Conservation (phyloP, 2,329 filamentous ascomycete species). For the Pestalotiopsis fici region DNA sequence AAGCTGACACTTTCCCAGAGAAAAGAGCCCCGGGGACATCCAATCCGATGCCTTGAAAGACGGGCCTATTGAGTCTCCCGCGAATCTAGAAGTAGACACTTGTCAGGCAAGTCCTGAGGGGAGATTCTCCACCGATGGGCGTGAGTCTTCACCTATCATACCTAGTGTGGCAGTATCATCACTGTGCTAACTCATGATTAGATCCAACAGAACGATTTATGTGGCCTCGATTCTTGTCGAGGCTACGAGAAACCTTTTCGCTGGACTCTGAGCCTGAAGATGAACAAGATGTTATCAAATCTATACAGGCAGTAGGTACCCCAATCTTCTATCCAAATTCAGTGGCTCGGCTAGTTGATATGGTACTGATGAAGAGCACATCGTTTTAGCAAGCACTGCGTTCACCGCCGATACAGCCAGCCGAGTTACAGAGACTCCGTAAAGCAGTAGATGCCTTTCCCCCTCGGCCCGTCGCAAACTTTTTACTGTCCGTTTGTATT, state of each 20-base stretch:
- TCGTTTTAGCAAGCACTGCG: conserved; percentile 14
- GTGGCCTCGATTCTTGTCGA: conserved; percentile 28
- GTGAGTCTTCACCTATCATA: background rate
- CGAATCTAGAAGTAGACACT: conserved; percentile 11
- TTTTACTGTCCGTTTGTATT: conserved; percentile 28
- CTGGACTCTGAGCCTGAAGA: conserved; percentile 17
- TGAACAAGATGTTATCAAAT: conserved; percentile 18
- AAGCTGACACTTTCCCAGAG: background rate
- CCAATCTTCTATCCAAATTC: background rate
- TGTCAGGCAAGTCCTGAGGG: background rate
- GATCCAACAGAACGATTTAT: conserved; percentile 20
- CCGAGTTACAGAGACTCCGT: conserved; percentile 20
- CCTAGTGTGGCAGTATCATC: background rate
- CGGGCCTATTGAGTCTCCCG: background rate
- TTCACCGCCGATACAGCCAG: conserved; percentile 11
- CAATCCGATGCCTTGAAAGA: background rate
- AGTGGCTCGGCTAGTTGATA: background rate
- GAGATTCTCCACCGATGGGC: conserved; percentile 11
- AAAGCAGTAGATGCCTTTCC: conserved; percentile 24
- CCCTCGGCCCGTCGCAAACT: conserved; percentile 26
- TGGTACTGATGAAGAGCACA: background rate
- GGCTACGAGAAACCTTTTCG: conserved; percentile 27
- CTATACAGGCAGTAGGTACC: background rate
- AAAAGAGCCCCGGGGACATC: background rate
- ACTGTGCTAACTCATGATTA: background rate